Evolutionary conservation across 306 rosid genomes (phyloP).

Genomic region (Vigna trinervia): DNA sequence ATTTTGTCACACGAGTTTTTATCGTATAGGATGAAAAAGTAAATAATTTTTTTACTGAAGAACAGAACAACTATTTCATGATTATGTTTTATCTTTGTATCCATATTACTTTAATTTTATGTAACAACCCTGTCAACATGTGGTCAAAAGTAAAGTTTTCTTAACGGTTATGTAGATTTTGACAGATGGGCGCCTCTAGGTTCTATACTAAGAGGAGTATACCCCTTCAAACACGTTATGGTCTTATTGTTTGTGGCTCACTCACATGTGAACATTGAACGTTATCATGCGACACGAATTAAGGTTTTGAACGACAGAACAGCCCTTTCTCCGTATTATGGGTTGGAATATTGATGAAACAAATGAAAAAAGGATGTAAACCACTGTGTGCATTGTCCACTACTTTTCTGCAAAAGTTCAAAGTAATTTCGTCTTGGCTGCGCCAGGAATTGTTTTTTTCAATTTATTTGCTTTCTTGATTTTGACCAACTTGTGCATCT

Average conservation of each 20-base stretch:
- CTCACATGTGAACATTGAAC: constrained; percentile 32
- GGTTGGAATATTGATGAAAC: constrained; percentile 35
- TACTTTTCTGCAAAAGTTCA: constrained; percentile 42
- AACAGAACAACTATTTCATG: no score
- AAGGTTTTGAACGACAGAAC: constrained; percentile 35
- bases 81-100: no score
- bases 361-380: neutral
- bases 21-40: no score
- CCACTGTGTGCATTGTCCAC: constrained; percentile 27
- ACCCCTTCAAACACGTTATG: constrained; percentile 47
- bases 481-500: constrained; percentile 18
- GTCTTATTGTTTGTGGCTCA: neutral
- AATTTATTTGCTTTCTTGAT: neutral
- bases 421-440: constrained; percentile 47
- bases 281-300: constrained; percentile 10
- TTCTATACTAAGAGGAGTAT: constrained; percentile 25
- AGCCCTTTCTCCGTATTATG: constrained; percentile 33
- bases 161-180: constrained; percentile 20
- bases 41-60: no score
- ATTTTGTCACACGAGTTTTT: no score
- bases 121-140: no score
- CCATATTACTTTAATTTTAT: no score
- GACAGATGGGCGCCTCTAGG: constrained; percentile 30
- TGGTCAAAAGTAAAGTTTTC: neutral
- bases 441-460: neutral